Base-by-base conservation (phyloP, 352 stramenopile species). In the Phytopythium cucurbitacearum region DNA sequence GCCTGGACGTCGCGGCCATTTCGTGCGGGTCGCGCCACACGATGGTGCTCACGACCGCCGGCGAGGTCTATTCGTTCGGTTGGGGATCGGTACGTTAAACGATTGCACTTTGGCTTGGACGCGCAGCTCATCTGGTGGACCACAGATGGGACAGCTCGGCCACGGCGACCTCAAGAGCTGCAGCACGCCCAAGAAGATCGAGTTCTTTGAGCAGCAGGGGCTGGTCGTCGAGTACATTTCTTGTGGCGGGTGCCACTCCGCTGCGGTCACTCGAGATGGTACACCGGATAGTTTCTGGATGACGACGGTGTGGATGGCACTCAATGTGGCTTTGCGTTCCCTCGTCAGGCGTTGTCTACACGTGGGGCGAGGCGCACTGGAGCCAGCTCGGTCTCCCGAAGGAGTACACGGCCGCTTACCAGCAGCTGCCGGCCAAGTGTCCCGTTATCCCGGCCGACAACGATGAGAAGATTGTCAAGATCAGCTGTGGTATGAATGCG, bases 341-440 rank as follows among this genome's bases (percentile, higher is more conserved):
- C 5, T 28, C 21, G 21, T 33, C 28, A 87, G 76, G 76, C 9
- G 67, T 72, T 15, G 43, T 91, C 53, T 94, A 88, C 71, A 91
- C 79, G 79, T 94, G 83, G 83, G 83, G 83, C 3, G 83, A 94
- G 58, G 69, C 80, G 7, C 83, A 91, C 54, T 94, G 83, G 83
- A 80, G 83, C 2, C 83, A 94, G 35, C 64, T 94, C 21, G 83
- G 83, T 7, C 51, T 94, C 21, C 67, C 77, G 1, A 86, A 84
- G 50, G 76, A 88, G 50, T 80, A 76, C 56, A 72, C 69, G 21
- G 71, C 74, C 4, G 57, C 65, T n/a, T 66, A 91, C 53, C 79
- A 89, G 64, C 75, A 77, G 9, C 56, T 84, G 28, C 83, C 83
- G 5, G 72, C 78, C 42, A 79, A 88, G 53, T 93, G 83, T 39